Evolutionary conservation across 2,329 filamentous ascomycete genomes (phyloP), one percentile per base, ranked within the genome.

Genomic region (Aspergillaceae sp.): DNA sequence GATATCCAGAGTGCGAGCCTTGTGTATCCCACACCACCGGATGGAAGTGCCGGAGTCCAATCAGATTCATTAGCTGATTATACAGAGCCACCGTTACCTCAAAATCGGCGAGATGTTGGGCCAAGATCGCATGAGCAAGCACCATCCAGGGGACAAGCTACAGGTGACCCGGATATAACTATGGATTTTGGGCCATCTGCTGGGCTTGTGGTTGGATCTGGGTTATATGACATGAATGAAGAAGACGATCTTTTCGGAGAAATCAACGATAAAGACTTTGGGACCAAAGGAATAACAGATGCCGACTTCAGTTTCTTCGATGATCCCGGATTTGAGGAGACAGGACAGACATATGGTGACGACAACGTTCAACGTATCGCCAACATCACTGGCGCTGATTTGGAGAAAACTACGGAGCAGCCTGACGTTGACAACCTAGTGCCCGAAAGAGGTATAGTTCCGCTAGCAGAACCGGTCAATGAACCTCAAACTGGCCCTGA

Each of bases 261-360:
- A 45, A 73, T 77, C 60, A 73, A 78, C 42, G 74, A 73, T 42
- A 73, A 71, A 42, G 69, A 71, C 41, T 78, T 78, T 57, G 74
- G 67, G 26, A 64, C 69, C n/a, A 74, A 74, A 54, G 73, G 71
- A n/a, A 72, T 80, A 26, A 79, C 74, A 2, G 79, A 82, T 55
- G 78, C 74, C 3, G 79, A 83, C 55, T 83, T 82, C 59, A 80
- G 74, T 57, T 83, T 82, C 58, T 83, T 83, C 54, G 79, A 83
- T 56, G 74, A 76, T 30, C 74, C 74, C 41, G 69, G 62, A 37
- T 64, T 65, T 41, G 59, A 58, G 7, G 48, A 49, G 5, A 55
- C 60, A 44, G 55, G 48, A 40, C 52, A 47, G 26, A 44, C 50
- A 19, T 38, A 44, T n/a, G 19, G 43, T 7, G 50, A 51, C n/a